A percentile compares a stretch with the other conserved stretches of the same genome.
phyloP scores from a whole-genome alignment of 805 yeast genomes.

The Saturnispora galanensis region DNA sequence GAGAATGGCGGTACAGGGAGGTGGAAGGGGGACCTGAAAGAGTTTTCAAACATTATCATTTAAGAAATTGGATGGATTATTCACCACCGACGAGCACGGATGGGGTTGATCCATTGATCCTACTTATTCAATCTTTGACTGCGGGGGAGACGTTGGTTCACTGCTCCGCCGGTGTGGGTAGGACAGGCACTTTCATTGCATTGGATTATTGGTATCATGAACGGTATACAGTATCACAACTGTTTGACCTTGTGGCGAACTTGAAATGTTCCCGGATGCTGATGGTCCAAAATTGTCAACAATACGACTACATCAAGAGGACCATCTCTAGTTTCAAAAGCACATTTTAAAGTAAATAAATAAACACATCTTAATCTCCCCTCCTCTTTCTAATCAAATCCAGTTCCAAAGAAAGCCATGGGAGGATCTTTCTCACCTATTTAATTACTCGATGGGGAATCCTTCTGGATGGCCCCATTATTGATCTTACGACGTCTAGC shows the following conservation, averaged over 20 bases:
- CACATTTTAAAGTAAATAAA: conserved; percentile 9
- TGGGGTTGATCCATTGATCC: conserved; percentile 6
- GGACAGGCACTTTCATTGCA: conserved; percentile 44
- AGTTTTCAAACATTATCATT: conserved; percentile 8
- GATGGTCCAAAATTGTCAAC: conserved; percentile 47
- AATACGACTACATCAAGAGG: conserved; percentile 41
- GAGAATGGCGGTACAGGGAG: conserved; percentile 6
- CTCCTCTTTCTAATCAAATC: not conserved
- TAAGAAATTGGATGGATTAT: conserved; percentile 13
- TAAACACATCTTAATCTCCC: not conserved
- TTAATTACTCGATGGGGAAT: too few relatives aligned
- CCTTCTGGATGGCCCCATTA: conserved; percentile 6
- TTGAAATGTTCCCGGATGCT: conserved; percentile 40
- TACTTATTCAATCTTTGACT: not conserved
- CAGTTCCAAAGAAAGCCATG: too few relatives aligned
- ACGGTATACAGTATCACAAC: conserved; percentile 19
- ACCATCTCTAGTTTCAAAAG: conserved; percentile 13
- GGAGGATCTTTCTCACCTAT: too few relatives aligned
- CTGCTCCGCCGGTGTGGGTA: conserved; percentile 54
- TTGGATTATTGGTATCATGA: conserved; percentile 30
- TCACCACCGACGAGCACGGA: conserved; percentile 5
- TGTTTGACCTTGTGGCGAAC: conserved; percentile 33
- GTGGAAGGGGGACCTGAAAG: not conserved
- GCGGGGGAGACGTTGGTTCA: conserved; percentile 31
- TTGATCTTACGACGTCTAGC: conserved; percentile 50